These are phyloP conservation scores for Colletotrichum lini DNA, from an alignment of 2,329 filamentous ascomycete species.

Conservation along the genomic window DNA sequence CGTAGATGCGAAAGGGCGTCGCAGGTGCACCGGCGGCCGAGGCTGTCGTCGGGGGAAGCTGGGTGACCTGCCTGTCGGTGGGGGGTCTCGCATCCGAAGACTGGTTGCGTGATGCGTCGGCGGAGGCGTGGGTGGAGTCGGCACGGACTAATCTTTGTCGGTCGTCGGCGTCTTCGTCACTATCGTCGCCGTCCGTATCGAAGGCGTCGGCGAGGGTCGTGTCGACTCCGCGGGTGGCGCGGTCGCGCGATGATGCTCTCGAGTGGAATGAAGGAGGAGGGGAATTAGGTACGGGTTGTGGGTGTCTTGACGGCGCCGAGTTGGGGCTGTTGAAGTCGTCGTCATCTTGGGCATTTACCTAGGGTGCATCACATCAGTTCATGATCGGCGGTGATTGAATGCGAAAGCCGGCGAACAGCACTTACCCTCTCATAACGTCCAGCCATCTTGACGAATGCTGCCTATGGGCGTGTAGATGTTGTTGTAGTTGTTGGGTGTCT, in stretches of 20 bases:
- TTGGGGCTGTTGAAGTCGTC: conserved; percentile 61
- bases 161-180: conserved; percentile 83
- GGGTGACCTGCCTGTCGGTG: conserved; percentile 41
- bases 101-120: conserved; percentile 40
- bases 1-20: conserved; percentile 71
- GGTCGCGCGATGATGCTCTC: conserved; percentile 73
- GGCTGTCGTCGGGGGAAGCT: conserved; percentile 46
- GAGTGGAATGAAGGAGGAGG: conserved; percentile 91
- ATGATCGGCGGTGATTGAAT: neutral
- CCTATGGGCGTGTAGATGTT: neutral
- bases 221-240: conserved; percentile 68
- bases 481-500: conserved; percentile 11
- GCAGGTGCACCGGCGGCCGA: conserved; percentile 43
- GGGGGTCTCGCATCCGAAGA: conserved; percentile 42
- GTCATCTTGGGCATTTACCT: conserved; percentile 73
- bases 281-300: conserved; percentile 66
- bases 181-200: conserved; percentile 83
- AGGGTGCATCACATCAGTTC: conserved; percentile 36
- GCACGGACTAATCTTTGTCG: conserved; percentile 88
- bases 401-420: conserved; percentile 25
- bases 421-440: conserved; percentile 72
- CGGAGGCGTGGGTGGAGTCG: conserved; percentile 56
- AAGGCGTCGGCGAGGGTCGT: conserved; percentile 94
- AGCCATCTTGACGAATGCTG: conserved; percentile 59
- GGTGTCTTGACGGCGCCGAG: conserved; percentile 48